Evolutionary conservation across 306 rosid species (phyloP).

Genomic region (Medicago arabica): DNA sequence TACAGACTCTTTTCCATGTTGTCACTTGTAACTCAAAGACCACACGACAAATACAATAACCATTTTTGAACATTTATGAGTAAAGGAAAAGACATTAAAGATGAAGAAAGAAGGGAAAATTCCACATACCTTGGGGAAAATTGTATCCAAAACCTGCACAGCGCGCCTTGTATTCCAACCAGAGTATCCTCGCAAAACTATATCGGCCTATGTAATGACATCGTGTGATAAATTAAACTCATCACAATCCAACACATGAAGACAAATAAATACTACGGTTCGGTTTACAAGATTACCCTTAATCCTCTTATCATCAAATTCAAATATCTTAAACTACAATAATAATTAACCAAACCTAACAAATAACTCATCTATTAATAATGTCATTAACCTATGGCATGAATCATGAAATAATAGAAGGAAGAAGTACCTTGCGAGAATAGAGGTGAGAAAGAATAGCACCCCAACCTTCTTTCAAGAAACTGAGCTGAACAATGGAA

Average conservation of each 20-base stretch:
- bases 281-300: too few species aligned
- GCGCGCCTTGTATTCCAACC: constrained; percentile 95
- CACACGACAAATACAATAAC: not conserved
- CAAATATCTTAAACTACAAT: too few species aligned
- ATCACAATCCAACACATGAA: too few species aligned
- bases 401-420: too few species aligned
- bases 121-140: constrained; percentile 86
- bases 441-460: constrained; percentile 68
- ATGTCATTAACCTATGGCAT: too few species aligned
- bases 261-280: too few species aligned
- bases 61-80: not conserved
- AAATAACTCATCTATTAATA: too few species aligned
- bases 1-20: not conserved
- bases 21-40: not conserved
- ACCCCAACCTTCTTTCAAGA: constrained; percentile 68
- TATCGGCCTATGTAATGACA: constrained; percentile 62
- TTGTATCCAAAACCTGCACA: constrained; percentile 61
- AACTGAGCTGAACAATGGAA: constrained; percentile 71
- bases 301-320: too few species aligned
- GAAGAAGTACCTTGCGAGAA: constrained; percentile 62
- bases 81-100: not conserved
- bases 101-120: not conserved
- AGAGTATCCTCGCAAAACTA: constrained; percentile 71
- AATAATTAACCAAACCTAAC: too few species aligned
- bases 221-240: constrained; percentile 8